These are phyloP conservation scores for Blastomyces parvus DNA, from an alignment of 2,329 filamentous ascomycete species.

Conservation along the genomic window DNA sequence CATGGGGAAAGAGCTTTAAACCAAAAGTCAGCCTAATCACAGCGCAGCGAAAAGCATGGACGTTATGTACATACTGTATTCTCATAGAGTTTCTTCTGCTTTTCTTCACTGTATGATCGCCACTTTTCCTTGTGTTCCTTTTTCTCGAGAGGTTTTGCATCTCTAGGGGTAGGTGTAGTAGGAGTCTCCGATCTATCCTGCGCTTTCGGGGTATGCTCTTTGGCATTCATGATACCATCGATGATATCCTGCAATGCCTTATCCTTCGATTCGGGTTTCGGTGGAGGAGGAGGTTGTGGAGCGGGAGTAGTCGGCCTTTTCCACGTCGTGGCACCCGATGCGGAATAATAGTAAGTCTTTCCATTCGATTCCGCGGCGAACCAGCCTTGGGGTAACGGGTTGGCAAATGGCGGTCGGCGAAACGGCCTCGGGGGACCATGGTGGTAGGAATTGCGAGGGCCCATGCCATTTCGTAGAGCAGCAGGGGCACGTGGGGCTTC, in stretches of 20 bases:
- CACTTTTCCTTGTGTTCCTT: slow-evolving; percentile 40
- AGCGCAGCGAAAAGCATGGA: background rate
- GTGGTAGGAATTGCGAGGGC: slow-evolving; percentile 50
- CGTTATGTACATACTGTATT: slow-evolving; percentile 61
- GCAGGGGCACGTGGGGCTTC: slow-evolving; percentile 38
- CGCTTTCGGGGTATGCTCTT: slow-evolving; percentile 45
- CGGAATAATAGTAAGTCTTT: slow-evolving; percentile 76
- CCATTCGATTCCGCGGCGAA: slow-evolving; percentile 66
- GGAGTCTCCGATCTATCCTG: slow-evolving; percentile 45
- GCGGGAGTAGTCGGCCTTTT: slow-evolving; percentile 62
- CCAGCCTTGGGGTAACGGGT: slow-evolving; percentile 72
- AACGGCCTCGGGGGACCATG: slow-evolving; percentile 47
- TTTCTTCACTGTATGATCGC: slow-evolving; percentile 53
- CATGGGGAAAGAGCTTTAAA: slow-evolving; percentile 66
- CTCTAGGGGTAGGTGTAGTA: slow-evolving; percentile 52
- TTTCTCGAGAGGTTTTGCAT: slow-evolving; percentile 46
- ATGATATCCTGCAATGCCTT: slow-evolving; percentile 75
- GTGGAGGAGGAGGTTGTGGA: slow-evolving; percentile 49
- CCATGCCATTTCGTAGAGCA: slow-evolving; percentile 43
- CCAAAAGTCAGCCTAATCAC: background rate
- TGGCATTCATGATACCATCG: slow-evolving; percentile 67
- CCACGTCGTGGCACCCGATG: slow-evolving; percentile 71
- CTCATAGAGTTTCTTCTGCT: slow-evolving; percentile 92
- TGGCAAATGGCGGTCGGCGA: slow-evolving; percentile 40
- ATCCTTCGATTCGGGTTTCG: slow-evolving; percentile 61